Conservation (phyloP, 805 yeast genomes). For the Saccharomycopsis malanga region DNA sequence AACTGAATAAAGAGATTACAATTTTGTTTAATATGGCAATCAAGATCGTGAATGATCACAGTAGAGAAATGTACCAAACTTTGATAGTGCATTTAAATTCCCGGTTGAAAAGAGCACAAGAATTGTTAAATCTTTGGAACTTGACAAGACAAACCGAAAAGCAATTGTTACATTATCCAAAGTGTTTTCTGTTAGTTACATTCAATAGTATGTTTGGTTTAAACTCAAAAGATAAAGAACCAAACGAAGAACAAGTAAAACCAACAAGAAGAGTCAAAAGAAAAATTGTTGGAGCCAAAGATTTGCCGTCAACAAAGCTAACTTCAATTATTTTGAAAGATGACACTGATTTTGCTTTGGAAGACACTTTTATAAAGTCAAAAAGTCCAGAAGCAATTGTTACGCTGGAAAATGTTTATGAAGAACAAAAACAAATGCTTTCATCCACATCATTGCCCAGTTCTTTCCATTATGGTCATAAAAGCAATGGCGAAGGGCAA, state of each 20-base stretch:
- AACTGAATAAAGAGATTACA: slow-evolving; percentile 5
- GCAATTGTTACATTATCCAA: slow-evolving; percentile 9
- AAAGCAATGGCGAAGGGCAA: too few species aligned
- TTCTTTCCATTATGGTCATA: too few species aligned
- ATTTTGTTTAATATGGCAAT: slow-evolving; percentile 14
- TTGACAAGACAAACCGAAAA: slow-evolving; percentile 4
- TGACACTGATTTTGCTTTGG: too few species aligned
- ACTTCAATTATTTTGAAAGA: too few species aligned
- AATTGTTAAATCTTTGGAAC: slow-evolving; percentile 15
- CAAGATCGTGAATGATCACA: slow-evolving; percentile 9
- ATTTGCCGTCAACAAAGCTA: too few species aligned
- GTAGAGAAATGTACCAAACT: not conserved
- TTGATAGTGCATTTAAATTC: not conserved
- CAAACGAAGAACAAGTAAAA: not conserved
- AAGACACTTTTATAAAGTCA: too few species aligned
- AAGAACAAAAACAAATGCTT: too few species aligned
- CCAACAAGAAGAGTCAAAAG: too few species aligned
- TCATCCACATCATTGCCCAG: too few species aligned
- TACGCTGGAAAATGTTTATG: too few species aligned
- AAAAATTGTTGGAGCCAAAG: too few species aligned
- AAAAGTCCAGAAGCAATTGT: too few species aligned
- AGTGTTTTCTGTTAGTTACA: slow-evolving; percentile 1
- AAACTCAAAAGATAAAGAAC: not conserved
- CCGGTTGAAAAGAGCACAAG: slow-evolving; percentile 5
- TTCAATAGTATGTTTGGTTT: not conserved